phyloP scores from a whole-genome alignment of 2,329 filamentous ascomycete genomes.

The Nemania abortiva region DNA sequence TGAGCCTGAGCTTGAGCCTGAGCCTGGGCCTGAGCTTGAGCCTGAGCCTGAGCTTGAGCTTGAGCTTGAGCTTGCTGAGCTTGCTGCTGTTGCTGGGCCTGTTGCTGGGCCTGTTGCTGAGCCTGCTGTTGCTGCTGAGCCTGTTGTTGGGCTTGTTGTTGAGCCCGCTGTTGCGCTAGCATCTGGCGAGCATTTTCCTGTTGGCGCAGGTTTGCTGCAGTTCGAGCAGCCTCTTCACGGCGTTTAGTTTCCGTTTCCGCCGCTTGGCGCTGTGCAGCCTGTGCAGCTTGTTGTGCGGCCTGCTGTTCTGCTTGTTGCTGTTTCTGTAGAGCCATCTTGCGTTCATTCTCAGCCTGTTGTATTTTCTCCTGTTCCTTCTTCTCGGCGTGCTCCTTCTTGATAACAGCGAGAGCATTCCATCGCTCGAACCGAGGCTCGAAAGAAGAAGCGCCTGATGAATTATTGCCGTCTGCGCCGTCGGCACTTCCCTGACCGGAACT shows the following conservation, averaged over 20 bases:
- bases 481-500: conserved; percentile 68
- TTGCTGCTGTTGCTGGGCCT: conserved; percentile 56
- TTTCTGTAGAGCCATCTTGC: conserved; percentile 61
- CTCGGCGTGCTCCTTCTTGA: conserved; percentile 81
- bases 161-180: conserved; percentile 31
- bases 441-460: conserved; percentile 75
- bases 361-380: conserved; percentile 81
- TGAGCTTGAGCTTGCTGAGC: conserved; percentile 47
- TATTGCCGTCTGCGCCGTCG: conserved; percentile 77
- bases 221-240: conserved; percentile 38
- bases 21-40: conserved; percentile 31
- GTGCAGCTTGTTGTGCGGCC: conserved; percentile 50
- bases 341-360: conserved; percentile 71
- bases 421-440: conserved; percentile 90
- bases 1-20: conserved; percentile 22
- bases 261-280: conserved; percentile 51
- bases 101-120: conserved; percentile 53
- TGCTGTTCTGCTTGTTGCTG: conserved; percentile 59
- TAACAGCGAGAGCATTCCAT: conserved; percentile 91
- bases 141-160: conserved; percentile 53
- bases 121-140: neutral
- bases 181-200: conserved; percentile 34
- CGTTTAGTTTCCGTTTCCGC: conserved; percentile 47
- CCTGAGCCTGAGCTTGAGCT: conserved; percentile 22
- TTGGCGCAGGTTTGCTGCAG: conserved; percentile 26